Evolutionary conservation across 2,329 filamentous ascomycete species (phyloP), one percentile per base, ranked within the genome.

Genomic region (Orbilia quercus): DNA sequence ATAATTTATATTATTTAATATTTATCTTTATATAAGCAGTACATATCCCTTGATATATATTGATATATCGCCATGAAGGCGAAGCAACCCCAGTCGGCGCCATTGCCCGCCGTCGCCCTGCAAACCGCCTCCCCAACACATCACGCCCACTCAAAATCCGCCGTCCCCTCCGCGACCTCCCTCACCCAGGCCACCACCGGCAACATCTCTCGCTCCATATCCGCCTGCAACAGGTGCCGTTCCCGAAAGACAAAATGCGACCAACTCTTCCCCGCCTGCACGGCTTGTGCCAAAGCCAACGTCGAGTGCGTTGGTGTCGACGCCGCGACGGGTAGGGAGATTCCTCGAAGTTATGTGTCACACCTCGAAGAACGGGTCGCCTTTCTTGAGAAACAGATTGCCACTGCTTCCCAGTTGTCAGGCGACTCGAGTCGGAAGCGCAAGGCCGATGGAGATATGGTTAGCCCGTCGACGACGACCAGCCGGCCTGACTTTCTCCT

Each of bases 261-360:
- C 42, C 77, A 78, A 47, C 58, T 76, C n/a, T 78, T 78, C 47
- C 77, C 77, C 12, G 76, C 75, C 14, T 78, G 77, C 51, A 71
- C 76, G 16, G 75, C 76, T 11, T 78, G 77, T 51, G 73, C 75
- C 20, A 77, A 77, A 36, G 77, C 77, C n/a, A 74, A 75, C 7
- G 76, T 78, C 9, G 76, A 77, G 42, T 78, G 77, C 53, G 77
- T 78, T n/a, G 77, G 77, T 23, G 77, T 78, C 55, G 76, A 77
- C 34, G 77, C 77, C 48, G 77, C 77, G 4, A 78, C 77, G 7
- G 77, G 77, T 18, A 58, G 77, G 57, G 76, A 78, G 45, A 76
- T 78, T n/a, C 77, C 77, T 5, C 58, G 77, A 25, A 77, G 76
- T 23, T 78, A 78, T 75, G 76, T 78, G 14, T 77, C 76, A 25